Evolutionary conservation across 2,329 filamentous ascomycete species (phyloP).

Genomic region (Alternaria triticina): DNA sequence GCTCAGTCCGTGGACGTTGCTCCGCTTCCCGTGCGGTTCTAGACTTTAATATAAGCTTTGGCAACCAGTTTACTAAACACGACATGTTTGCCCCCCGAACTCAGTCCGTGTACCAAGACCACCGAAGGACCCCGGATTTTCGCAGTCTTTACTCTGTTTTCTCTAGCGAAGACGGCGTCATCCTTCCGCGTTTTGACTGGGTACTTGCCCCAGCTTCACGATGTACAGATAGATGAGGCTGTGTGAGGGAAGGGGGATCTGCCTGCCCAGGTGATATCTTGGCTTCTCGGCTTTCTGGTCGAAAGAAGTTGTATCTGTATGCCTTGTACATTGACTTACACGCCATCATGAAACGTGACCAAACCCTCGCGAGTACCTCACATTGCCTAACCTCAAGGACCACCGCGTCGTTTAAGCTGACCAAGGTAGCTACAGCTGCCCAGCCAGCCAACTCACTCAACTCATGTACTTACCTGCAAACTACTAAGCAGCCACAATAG

Average conservation of each 20-base stretch:
- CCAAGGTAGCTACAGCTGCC: background rate
- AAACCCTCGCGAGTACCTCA: background rate
- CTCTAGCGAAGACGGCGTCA: background rate
- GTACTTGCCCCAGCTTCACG: background rate
- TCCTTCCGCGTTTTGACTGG: background rate
- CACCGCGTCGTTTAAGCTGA: background rate
- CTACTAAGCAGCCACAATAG: conserved; percentile 5
- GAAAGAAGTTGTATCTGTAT: background rate
- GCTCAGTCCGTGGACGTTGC: background rate
- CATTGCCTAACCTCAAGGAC: background rate
- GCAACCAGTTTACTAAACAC: background rate
- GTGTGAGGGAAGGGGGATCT: background rate
- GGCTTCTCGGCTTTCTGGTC: background rate
- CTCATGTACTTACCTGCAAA: background rate
- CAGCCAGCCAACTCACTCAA: background rate
- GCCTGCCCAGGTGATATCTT: background rate
- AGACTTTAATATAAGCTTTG: background rate
- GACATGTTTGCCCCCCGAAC: background rate
- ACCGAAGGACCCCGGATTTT: background rate
- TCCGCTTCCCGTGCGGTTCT: background rate
- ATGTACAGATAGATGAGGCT: background rate
- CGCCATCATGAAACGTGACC: background rate
- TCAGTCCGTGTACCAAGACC: background rate
- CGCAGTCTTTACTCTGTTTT: background rate
- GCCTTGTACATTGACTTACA: background rate